Base-by-base conservation (phyloP, 2,329 filamentous ascomycete species). In the Penicillium verrucosum region DNA sequence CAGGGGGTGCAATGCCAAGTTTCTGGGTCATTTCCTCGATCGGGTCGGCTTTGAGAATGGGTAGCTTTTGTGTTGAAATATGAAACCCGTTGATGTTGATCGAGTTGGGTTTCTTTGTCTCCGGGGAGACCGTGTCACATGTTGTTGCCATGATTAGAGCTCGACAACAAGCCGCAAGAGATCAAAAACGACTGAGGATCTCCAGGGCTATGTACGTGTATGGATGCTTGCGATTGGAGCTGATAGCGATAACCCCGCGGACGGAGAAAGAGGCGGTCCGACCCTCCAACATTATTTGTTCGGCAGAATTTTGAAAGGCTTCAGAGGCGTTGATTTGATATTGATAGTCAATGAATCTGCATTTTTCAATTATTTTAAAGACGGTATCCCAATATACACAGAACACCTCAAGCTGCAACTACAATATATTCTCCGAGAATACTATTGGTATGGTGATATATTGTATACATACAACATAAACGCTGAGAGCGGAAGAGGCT, bases 31-130 rank as follows among this genome's bases (percentile, higher is more conserved):
- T 90, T 37, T 84, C 85, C 70, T 96, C 92, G 70, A 99, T 97
- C 49, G 92, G 89, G 6, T 84, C 89, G 44, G 92, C 86, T 75
- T 96, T 97, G 66, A 95, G 89, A 74, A 99, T 99, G 60, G 94
- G 94, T 49, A 94, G 86, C 79, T 97, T 97, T 71, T 91, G 89
- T 53, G 90, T 90, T 29, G 84, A 84, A 73, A 97, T 87, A 67
- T 79, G 83, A 80, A 93, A 95, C 68, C 81, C 82, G 62, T 82
- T 80, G 67, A 89, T 85, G 3, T 73, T 75, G 73, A 88, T 88
- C 7, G 85, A 82, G 47, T 78, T 76, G 9, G 62, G 84, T 74
- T 66, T 79, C 69, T 67, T 73, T 34, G 63, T 49, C 46, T 66
- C 70, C 7, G 82, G 76, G 44, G 77, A 78, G 12, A 84, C 83